Conservation (phyloP, 768 basidiomycete species). For the Lactarius sanguifluus region DNA sequence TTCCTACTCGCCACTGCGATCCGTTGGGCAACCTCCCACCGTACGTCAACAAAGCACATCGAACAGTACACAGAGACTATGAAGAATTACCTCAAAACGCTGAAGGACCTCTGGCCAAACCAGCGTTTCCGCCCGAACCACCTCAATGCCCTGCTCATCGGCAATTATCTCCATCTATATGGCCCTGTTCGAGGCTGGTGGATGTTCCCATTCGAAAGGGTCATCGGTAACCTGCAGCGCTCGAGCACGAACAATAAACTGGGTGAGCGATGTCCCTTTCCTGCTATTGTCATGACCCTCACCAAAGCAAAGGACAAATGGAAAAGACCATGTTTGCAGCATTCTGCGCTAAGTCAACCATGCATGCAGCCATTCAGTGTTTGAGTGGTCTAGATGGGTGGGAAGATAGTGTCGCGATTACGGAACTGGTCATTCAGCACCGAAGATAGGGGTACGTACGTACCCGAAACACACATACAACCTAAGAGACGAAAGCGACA, state of each 20-base stretch:
- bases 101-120: background rate
- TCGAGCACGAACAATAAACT: conserved; percentile 32
- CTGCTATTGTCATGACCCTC: background rate
- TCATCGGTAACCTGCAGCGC: conserved; percentile 32
- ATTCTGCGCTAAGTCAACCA: conserved; percentile 1
- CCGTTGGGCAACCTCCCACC: conserved; percentile 1
- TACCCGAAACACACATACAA: too few relatives aligned
- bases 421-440: background rate
- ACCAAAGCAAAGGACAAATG: conserved; percentile 10
- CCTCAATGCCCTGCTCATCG: too few relatives aligned
- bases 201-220: conserved; percentile 35
- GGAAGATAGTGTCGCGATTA: too few relatives aligned
- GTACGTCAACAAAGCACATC: background rate
- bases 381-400: background rate
- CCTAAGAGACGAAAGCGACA: background rate
- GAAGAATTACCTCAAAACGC: too few relatives aligned
- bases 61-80: background rate
- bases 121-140: background rate
- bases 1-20: background rate
- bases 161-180: conserved; percentile 2
- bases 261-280: conserved; percentile 24
- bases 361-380: background rate
- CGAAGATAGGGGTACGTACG: background rate
- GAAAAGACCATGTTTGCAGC: background rate
- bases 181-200: conserved; percentile 41